phyloP scores from a whole-genome alignment of 345 rosid species.

The Linum tenue region DNA sequence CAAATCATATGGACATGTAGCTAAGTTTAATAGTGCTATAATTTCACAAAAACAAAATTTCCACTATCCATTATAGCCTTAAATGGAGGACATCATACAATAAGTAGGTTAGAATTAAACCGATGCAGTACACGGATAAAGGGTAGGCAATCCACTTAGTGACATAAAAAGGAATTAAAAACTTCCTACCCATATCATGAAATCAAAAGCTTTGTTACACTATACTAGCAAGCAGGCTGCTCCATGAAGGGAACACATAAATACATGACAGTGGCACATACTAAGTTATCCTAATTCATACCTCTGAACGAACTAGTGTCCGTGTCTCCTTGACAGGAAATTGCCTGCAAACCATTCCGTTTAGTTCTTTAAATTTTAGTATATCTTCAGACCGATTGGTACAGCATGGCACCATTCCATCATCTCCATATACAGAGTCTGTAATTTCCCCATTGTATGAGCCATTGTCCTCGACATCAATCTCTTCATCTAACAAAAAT shows the following conservation, averaged over 20 bases:
- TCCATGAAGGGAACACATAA: not conserved
- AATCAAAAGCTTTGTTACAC: not conserved
- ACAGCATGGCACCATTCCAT: conserved; percentile 35
- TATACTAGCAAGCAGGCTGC: not conserved
- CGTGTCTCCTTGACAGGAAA: conserved; percentile 82
- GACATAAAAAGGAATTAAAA: no score
- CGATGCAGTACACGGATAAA: not conserved
- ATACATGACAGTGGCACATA: not conserved
- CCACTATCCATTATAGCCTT: not conserved
- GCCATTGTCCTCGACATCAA: conserved; percentile 41
- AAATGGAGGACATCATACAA: not conserved
- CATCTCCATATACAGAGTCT: conserved; percentile 43
- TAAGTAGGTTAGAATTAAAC: not conserved
- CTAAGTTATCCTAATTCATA: conserved; percentile 4
- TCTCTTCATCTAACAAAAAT: conserved; percentile 46
- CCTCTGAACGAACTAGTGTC: conserved; percentile 79
- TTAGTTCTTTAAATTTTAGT: conserved; percentile 52
- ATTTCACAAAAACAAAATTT: not conserved
- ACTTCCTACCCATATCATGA: not conserved
- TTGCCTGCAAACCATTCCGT: conserved; percentile 80
- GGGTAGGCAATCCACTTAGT: not conserved
- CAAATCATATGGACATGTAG: not conserved
- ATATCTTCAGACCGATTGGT: conserved; percentile 64
- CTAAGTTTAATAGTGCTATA: no score
- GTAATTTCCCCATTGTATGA: conserved; percentile 49